phyloP scores from a whole-genome alignment of 2,329 filamentous ascomycete species.

The Cytospora chrysosperma region DNA sequence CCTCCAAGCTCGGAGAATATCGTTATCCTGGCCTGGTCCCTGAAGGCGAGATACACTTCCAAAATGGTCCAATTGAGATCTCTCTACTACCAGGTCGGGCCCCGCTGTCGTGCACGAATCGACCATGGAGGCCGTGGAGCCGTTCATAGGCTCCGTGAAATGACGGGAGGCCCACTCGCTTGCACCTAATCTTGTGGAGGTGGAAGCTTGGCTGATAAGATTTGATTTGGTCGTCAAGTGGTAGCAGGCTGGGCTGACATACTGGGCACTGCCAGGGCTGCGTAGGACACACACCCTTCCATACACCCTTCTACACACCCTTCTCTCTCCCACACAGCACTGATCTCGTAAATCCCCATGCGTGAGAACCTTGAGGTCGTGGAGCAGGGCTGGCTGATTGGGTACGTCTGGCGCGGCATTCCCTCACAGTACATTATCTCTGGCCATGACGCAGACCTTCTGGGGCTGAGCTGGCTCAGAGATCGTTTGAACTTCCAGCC shows the following conservation, averaged over 20 bases:
- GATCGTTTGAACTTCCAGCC: slow-evolving; percentile 5
- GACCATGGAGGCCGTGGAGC: slow-evolving; percentile 5
- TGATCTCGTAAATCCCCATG: slow-evolving; percentile 5
- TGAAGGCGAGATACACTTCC: slow-evolving; percentile 10
- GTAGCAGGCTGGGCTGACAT: too few species aligned
- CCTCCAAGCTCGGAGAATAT: slow-evolving; percentile 9
- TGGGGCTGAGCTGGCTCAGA: neutral
- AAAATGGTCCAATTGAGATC: slow-evolving; percentile 5
- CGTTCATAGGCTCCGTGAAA: slow-evolving; percentile 13
- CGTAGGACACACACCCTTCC: too few species aligned
- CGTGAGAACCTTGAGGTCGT: slow-evolving; percentile 7
- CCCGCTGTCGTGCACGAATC: slow-evolving; percentile 17
- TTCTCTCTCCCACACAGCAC: too few species aligned
- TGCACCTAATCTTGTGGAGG: slow-evolving; percentile 20
- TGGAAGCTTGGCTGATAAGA: slow-evolving; percentile 11
- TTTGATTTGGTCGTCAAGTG: neutral
- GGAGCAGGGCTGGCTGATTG: slow-evolving; percentile 15
- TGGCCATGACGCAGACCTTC: neutral
- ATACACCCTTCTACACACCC: slow-evolving; percentile 14
- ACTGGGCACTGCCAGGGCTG: too few species aligned
- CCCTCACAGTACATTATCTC: neutral
- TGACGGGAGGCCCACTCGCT: slow-evolving; percentile 8
- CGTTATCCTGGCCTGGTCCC: slow-evolving; percentile 12
- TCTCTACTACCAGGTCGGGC: neutral
- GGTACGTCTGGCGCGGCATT: slow-evolving; percentile 14